Percentiles rank a stretch among this genome's conserved stretches.
phyloP scores from a whole-genome alignment of 164 flowering plant species.

The Kalanchoe fedtschenkoi region DNA sequence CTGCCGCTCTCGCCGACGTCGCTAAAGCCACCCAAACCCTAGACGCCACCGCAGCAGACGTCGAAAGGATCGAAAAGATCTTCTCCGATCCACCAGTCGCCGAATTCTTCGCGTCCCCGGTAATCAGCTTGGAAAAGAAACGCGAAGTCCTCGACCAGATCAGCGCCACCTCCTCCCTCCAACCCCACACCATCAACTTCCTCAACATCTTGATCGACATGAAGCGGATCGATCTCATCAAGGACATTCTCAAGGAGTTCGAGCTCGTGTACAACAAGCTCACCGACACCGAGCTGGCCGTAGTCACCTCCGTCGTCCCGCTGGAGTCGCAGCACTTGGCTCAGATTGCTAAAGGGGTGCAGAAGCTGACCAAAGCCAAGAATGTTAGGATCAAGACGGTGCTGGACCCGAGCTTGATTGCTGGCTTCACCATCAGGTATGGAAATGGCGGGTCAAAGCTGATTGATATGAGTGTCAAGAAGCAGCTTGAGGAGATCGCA shows the following conservation, averaged over 20 bases:
- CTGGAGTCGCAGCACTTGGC: slow-evolving; percentile 76
- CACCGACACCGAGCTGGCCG: slow-evolving; percentile 73
- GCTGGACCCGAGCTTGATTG: slow-evolving; percentile 69
- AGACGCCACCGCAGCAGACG: slow-evolving; percentile 50
- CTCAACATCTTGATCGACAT: slow-evolving; percentile 60
- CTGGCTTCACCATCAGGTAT: slow-evolving; percentile 82
- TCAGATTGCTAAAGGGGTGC: slow-evolving; percentile 82
- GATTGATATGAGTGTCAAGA: slow-evolving; percentile 93
- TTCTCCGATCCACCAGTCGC: slow-evolving; percentile 35
- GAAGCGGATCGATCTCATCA: slow-evolving; percentile 42
- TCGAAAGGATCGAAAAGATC: slow-evolving; percentile 50
- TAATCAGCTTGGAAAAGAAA: slow-evolving; percentile 36
- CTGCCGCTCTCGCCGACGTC: slow-evolving; percentile 64
- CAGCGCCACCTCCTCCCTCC: slow-evolving; percentile 21
- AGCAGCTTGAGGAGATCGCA: slow-evolving; percentile 78
- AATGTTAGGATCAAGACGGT: slow-evolving; percentile 80
- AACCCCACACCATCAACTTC: slow-evolving; percentile 55
- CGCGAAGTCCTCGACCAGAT: slow-evolving; percentile 43
- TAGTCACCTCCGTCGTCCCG: slow-evolving; percentile 72
- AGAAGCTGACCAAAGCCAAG: slow-evolving; percentile 70
- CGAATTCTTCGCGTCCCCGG: slow-evolving; percentile 56
- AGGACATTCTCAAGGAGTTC: slow-evolving; percentile 63
- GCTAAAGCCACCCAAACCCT: slow-evolving; percentile 52
- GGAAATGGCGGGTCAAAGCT: slow-evolving; percentile 68
- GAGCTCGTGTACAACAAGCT: slow-evolving; percentile 52